Evolutionary conservation across 305 asterid genomes (phyloP).

Genomic region (Vinca major): DNA sequence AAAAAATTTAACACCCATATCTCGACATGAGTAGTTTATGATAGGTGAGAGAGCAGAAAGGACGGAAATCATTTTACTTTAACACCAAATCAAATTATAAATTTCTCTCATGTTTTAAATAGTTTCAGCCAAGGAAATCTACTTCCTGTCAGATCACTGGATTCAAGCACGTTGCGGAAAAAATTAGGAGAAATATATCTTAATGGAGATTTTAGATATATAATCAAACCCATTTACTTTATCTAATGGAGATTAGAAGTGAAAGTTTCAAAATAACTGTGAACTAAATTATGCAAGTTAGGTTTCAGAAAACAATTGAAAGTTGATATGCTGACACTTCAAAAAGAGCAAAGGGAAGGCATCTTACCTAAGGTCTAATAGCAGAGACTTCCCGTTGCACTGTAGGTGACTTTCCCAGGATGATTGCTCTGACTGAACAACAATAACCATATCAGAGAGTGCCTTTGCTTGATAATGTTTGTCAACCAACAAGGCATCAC

Average conservation of each 20-base stretch:
- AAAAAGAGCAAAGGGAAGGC: not conserved
- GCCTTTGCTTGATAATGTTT: constrained; percentile 94
- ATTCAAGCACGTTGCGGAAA: not conserved
- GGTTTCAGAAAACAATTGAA: not conserved
- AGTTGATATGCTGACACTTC: not conserved
- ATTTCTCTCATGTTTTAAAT: not conserved
- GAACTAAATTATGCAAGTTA: not conserved
- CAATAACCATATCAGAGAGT: constrained; percentile 93
- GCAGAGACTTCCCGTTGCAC: constrained; percentile 77
- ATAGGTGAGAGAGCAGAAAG: constrained; percentile 1
- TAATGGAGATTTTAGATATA: not conserved
- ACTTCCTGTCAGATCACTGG: not conserved
- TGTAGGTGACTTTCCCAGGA: constrained; percentile 98
- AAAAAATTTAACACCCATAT: not conserved
- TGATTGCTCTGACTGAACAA: constrained; percentile 91
- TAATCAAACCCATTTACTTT: not conserved
- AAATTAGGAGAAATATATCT: not conserved
- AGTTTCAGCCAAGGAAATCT: not conserved
- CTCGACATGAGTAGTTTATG: not conserved
- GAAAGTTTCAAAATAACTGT: not conserved
- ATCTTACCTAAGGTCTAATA: constrained; percentile 80
- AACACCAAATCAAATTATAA: no score
- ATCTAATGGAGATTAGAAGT: not conserved
- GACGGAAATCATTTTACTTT: not conserved
- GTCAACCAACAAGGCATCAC: constrained; percentile 85